A percentile compares a stretch with the other conserved stretches of the same genome.
Evolutionary conservation across 1,139 yeast species (phyloP).

Genomic region (Yamadazyma diospyri): DNA sequence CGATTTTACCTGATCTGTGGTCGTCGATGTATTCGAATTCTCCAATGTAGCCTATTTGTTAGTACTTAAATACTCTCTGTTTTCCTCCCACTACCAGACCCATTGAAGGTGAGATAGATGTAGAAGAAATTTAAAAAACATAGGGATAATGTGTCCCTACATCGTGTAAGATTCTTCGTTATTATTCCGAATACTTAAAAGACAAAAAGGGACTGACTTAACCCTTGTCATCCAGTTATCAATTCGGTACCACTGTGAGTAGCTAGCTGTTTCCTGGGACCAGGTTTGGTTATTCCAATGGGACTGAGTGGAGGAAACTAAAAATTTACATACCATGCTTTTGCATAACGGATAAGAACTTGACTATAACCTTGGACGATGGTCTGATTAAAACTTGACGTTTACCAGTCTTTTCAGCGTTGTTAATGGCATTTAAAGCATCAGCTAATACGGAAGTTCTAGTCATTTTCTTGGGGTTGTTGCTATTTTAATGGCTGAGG

Average conservation of each 20-base stretch:
- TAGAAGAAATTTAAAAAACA: conserved; percentile 76
- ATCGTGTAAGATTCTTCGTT: conserved; percentile 79
- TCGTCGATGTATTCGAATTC: conserved; percentile 98
- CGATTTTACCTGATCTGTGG: conserved; percentile 98
- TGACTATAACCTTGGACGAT: conserved; percentile 96
- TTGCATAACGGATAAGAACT: conserved; percentile 96
- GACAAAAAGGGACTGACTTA: conserved; percentile 88
- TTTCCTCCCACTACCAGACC: neutral
- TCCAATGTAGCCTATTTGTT: conserved; percentile 66
- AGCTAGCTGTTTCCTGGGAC: too few relatives aligned
- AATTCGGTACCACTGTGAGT: conserved; percentile 74
- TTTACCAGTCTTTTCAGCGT: conserved; percentile 99
- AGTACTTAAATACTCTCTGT: conserved; percentile 6
- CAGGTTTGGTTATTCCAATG: neutral
- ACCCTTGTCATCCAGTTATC: conserved; percentile 98
- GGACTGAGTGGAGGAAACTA: too few relatives aligned
- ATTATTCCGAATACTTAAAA: conserved; percentile 93
- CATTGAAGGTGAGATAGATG: conserved; percentile 37
- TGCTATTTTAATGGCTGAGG: too few relatives aligned
- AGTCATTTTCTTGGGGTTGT: conserved; percentile 21
- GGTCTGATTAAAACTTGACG: conserved; percentile 99
- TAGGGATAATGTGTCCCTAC: conserved; percentile 18
- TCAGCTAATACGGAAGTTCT: conserved; percentile 99
- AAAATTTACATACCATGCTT: conserved; percentile 72
- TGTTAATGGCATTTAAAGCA: conserved; percentile 97